phyloP scores from a whole-genome alignment of 352 stramenopile species.

The Poterioochromonas sp. region DNA sequence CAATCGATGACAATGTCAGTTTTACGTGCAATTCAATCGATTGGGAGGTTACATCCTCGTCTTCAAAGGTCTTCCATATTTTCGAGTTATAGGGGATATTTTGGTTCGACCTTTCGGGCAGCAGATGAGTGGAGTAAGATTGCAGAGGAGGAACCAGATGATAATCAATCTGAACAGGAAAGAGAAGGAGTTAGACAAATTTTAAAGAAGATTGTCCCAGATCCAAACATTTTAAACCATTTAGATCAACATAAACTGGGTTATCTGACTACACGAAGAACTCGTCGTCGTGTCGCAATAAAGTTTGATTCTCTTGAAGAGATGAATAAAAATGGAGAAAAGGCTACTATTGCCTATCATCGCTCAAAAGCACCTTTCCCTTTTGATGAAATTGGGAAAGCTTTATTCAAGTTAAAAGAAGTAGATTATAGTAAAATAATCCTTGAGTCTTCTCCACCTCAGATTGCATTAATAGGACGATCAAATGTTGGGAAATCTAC shows the following conservation, averaged over 20 bases:
- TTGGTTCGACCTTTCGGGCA: no score
- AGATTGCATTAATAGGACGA: slow-evolving; percentile 46
- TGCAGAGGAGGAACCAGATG: no score
- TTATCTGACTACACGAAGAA: background rate
- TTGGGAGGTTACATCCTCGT: no score
- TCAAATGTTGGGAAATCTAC: slow-evolving; percentile 41
- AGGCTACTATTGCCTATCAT: background rate
- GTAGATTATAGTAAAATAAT: background rate
- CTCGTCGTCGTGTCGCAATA: background rate
- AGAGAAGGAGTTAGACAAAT: no score
- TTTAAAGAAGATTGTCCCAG: background rate
- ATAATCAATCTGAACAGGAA: no score
- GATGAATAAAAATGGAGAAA: background rate
- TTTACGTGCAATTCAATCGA: no score
- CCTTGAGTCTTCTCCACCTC: slow-evolving; percentile 12
- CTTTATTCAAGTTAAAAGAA: background rate
- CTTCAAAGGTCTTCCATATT: no score
- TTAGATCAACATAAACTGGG: background rate
- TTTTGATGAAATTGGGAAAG: background rate
- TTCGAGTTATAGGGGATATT: no score
- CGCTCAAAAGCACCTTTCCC: background rate
- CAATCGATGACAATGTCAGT: no score
- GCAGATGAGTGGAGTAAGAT: no score
- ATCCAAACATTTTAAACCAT: background rate
- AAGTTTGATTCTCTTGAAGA: background rate